Conservation (phyloP, 2,329 filamentous ascomycete species). For the Drechslerella dactyloides region DNA sequence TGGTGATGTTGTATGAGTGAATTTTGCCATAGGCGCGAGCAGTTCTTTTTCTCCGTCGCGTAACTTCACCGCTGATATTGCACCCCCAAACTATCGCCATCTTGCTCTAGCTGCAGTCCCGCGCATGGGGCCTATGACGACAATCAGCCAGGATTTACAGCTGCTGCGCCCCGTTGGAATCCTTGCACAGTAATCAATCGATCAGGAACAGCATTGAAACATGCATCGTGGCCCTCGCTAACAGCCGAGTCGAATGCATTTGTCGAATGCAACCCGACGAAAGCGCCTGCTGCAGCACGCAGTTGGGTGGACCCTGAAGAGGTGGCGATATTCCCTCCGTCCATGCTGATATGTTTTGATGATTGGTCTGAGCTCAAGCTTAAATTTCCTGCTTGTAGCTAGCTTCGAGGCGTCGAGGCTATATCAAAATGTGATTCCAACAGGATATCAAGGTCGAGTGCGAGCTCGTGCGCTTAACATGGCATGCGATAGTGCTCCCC, state of each 20-base stretch:
- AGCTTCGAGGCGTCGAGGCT: too few species aligned
- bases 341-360: neutral
- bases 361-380: neutral
- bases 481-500: too few species aligned
- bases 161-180: constrained; percentile 16
- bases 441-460: neutral
- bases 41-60: neutral
- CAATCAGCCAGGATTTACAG: neutral
- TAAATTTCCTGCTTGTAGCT: neutral
- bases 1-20: constrained; percentile 26
- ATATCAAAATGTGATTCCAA: neutral
- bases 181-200: neutral
- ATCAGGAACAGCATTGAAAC: constrained; percentile 3
- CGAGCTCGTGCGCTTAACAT: neutral
- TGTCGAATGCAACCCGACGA: constrained; percentile 22
- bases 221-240: constrained; percentile 11
- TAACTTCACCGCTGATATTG: constrained; percentile 16
- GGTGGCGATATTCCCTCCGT: neutral
- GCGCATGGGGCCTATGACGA: constrained; percentile 30
- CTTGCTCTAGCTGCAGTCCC: constrained; percentile 22
- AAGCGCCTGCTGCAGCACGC: constrained; percentile 1
- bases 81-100: constrained; percentile 16
- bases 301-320: constrained; percentile 17
- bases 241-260: constrained; percentile 2
- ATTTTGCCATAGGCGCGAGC: constrained; percentile 44